A percentile compares a stretch with the other conserved stretches of the same genome.
Conservation (phyloP, 805 yeast genomes). For the Hanseniaspora taiwanica region DNA sequence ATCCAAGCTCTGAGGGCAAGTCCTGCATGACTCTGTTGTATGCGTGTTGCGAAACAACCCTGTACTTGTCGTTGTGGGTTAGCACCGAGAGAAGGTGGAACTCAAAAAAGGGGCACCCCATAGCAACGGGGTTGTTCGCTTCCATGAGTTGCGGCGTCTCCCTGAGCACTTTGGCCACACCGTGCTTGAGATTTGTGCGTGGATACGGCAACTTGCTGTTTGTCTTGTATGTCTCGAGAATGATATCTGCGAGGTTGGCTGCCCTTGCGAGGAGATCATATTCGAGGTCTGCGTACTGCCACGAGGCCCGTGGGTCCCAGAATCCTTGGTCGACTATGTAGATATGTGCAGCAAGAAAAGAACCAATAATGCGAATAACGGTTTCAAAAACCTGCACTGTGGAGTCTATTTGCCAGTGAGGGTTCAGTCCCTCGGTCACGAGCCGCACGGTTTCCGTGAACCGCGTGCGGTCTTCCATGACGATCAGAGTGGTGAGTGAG, state of each 20-base stretch:
- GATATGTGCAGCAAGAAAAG: conserved; percentile 65
- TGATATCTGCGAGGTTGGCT: conserved; percentile 55
- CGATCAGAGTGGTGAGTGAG: conserved; percentile 62
- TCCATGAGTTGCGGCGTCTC: conserved; percentile 26
- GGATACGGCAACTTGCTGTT: conserved; percentile 62
- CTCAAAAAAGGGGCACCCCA: conserved; percentile 72
- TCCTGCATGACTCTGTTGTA: conserved; percentile 56
- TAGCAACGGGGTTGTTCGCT: conserved; percentile 83
- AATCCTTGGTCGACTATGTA: conserved; percentile 17
- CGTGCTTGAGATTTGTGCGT: conserved; percentile 51
- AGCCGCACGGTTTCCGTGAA: conserved; percentile 35
- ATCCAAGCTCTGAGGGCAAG: conserved; percentile 42
- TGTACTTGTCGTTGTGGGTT: conserved; percentile 64
- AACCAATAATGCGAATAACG: conserved; percentile 72
- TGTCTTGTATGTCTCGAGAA: conserved; percentile 59
- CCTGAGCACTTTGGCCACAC: conserved; percentile 33
- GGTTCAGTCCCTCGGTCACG: conserved; percentile 23
- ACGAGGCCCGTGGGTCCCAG: conserved; percentile 4
- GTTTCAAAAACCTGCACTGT: conserved; percentile 83
- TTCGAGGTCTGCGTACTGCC: conserved; percentile 35
- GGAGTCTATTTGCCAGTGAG: conserved; percentile 38
- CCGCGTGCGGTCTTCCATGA: conserved; percentile 48
- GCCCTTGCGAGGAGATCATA: conserved; percentile 67
- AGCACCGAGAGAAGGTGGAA: conserved; percentile 61
- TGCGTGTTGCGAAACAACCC: conserved; percentile 43